Conservation (phyloP, 495 filamentous ascomycete genomes). For the Xylaria intraflava region DNA sequence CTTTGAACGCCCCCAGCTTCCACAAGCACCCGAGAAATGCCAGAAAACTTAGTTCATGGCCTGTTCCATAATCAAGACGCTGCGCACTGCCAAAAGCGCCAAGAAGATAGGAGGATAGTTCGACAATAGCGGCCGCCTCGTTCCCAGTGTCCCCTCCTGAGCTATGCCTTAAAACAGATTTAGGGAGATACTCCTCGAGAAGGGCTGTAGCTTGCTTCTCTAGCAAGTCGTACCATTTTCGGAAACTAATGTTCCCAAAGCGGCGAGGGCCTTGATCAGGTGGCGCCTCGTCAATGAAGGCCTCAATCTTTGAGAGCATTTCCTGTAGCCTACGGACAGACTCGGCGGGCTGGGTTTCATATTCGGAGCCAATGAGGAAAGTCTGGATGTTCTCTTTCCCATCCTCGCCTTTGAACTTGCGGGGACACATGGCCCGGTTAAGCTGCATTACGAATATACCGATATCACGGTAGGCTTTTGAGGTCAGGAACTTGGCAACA, state of each 20-base stretch:
- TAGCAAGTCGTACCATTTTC: slow-evolving; percentile 69
- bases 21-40: slow-evolving; percentile 86
- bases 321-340: slow-evolving; percentile 57
- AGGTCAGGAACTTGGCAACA: slow-evolving; percentile 67
- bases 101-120: slow-evolving; percentile 73
- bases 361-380: slow-evolving; percentile 40
- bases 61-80: slow-evolving; percentile 90
- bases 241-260: slow-evolving; percentile 87
- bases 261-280: slow-evolving; percentile 77
- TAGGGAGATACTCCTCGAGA: slow-evolving; percentile 56
- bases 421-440: slow-evolving; percentile 79
- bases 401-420: slow-evolving; percentile 29
- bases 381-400: slow-evolving; percentile 35
- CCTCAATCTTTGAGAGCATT: slow-evolving; percentile 55
- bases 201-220: slow-evolving; percentile 51
- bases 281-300: slow-evolving; percentile 68
- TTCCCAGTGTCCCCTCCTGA: slow-evolving; percentile 4
- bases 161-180: slow-evolving; percentile 39
- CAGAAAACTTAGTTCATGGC: slow-evolving; percentile 90
- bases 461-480: slow-evolving; percentile 78
- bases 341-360: slow-evolving; percentile 35
- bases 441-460: slow-evolving; percentile 82
- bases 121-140: slow-evolving; percentile 33
- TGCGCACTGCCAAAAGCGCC: slow-evolving; percentile 85
- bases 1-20: slow-evolving; percentile 76